Evolutionary conservation across 1,139 yeast genomes (phyloP).

Genomic region (Zygosaccharomyces pseudobailii): DNA sequence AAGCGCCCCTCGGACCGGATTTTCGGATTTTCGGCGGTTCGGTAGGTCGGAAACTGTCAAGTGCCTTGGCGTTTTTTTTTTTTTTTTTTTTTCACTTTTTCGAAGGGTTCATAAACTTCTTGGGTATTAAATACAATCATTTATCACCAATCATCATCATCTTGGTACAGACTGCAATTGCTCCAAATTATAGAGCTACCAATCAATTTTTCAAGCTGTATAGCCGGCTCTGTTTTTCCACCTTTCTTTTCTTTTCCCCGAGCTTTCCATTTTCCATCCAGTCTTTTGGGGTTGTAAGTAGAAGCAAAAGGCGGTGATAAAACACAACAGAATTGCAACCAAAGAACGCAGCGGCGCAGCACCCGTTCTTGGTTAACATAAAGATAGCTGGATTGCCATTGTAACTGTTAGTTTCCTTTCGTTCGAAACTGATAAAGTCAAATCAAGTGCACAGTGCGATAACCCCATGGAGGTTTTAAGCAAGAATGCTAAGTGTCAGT

Average conservation of each 20-base stretch:
- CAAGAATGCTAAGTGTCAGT: conserved; percentile 3
- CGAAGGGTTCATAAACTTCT: neutral
- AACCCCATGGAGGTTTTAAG: neutral
- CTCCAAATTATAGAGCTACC: no score
- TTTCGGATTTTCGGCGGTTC: neutral
- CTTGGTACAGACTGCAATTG: no score
- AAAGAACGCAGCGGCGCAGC: neutral
- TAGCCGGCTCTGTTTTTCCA: neutral
- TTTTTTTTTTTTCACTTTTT: neutral
- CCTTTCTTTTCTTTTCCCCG: neutral
- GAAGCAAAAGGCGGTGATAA: neutral
- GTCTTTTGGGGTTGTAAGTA: neutral
- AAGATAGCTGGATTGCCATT: neutral
- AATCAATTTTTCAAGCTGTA: no score
- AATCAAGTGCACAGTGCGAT: neutral
- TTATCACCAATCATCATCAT: no score
- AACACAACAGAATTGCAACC: neutral
- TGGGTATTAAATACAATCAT: no score
- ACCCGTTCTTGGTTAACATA: neutral
- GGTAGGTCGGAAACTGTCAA: neutral
- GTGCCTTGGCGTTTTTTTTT: neutral
- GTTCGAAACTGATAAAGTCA: neutral
- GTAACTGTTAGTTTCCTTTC: neutral
- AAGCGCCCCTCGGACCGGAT: neutral
- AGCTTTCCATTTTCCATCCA: neutral